Evolutionary conservation across 768 basidiomycete genomes (phyloP), one percentile per base, ranked within the genome.

Genomic region (Hygrophoropsis aurantiaca): DNA sequence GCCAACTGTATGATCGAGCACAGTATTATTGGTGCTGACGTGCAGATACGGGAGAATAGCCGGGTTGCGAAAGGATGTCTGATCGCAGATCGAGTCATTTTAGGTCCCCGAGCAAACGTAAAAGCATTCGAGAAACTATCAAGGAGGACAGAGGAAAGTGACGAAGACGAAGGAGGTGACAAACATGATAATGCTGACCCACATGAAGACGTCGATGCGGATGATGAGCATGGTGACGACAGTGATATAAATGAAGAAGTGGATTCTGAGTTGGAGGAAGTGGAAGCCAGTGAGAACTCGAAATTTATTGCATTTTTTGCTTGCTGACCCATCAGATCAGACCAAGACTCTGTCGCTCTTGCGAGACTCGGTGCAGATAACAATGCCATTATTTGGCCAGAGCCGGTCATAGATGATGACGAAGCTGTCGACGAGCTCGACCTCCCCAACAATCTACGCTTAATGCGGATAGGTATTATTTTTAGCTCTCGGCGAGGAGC

Each of bases 381-480:
- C 2, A 85, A 90, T 57, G 94, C 90, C 0, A 77, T 87, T 43
- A 74, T 93, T 40, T 97, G 90, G 92, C 90, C 91, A 1, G 62
- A 61, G n/a, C 70, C 70, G n/a, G 70, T 68, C 40, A 72, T 78
- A 4, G 77, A 81, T 10, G 77, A 84, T 38, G 81, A 82, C 32
- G 84, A 82, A 11, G 85, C 82, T 16, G 73, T 81, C 24, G 78
- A 84, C 13, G 75, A 75, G 49, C 75, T 80, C 10, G 79, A 84
- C 33, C 75, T 75, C 23, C 73, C 84, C n/a, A 80, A 79, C 50
- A 90, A 90, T 58, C 80, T 80, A 50, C 75, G 84, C 35, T 80
- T 86, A 48, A 83, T 90, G 79, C 79, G 90, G 34, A 71, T 93
- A 51, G 89, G 89, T 87, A 53, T 40, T 66, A 27, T 42, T 39